These are phyloP conservation scores for Arachis stenosperma DNA, from an alignment of 306 rosid species.

Conservation along the genomic window DNA sequence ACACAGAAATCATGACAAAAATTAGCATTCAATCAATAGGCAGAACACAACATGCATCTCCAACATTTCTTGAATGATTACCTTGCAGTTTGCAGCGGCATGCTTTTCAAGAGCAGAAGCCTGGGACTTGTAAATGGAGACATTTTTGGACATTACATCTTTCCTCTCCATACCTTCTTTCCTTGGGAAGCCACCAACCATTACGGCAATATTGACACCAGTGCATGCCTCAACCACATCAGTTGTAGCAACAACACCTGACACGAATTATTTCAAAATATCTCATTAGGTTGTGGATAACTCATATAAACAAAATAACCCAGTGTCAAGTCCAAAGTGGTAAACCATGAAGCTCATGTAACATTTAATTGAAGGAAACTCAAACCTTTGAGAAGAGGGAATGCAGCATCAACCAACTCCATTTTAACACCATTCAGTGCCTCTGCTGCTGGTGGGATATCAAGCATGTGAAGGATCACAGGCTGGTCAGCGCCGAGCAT, in stretches of 20 bases:
- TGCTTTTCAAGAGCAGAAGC: conserved; percentile 96
- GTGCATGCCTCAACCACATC: conserved; percentile 97
- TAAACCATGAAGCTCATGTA: not conserved
- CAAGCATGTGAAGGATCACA: conserved; percentile 93
- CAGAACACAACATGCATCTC: not conserved
- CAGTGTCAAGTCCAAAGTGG: not conserved
- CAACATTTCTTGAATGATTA: conserved; percentile 15
- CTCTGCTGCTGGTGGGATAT: conserved; percentile 91
- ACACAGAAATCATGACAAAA: too few species aligned
- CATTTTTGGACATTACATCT: conserved; percentile 95
- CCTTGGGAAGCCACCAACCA: conserved; percentile 99
- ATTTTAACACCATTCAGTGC: conserved; percentile 88
- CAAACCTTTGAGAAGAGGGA: conserved; percentile 87
- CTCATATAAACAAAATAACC: not conserved
- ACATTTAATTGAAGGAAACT: not conserved
- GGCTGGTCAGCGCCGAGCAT: conserved; percentile 95
- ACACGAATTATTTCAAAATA: conserved; percentile 29
- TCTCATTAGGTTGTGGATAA: conserved; percentile 11
- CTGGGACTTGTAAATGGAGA: conserved; percentile 94
- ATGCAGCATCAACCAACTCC: conserved; percentile 96
- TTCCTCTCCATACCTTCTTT: conserved; percentile 99
- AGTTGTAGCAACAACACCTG: conserved; percentile 99
- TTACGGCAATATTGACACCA: conserved; percentile 83
- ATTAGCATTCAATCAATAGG: too few species aligned
- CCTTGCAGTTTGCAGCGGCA: conserved; percentile 98